Conservation (phyloP, 148 eudicot genomes). For the Persicaria tinctoria region DNA sequence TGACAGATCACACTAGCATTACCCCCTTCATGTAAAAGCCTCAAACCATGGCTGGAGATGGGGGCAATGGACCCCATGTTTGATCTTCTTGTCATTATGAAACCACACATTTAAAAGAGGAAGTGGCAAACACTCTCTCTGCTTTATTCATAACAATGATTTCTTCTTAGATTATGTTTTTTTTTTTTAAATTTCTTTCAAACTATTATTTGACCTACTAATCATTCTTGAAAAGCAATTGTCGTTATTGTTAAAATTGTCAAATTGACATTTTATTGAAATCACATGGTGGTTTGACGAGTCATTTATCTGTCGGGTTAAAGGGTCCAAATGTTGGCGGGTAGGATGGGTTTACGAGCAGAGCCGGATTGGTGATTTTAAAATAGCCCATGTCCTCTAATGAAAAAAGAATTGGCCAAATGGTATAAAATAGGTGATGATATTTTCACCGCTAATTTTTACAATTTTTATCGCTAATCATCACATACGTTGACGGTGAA, state of each 20-base stretch:
- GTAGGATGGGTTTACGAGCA: no score
- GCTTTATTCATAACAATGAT: background rate
- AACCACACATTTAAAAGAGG: background rate
- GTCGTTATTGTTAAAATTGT: background rate
- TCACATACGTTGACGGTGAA: no score
- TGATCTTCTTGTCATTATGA: background rate
- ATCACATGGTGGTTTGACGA: no score
- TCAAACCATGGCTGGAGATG: slow-evolving; percentile 2
- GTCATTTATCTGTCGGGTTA: no score
- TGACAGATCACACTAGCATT: background rate
- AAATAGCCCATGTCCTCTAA: no score
- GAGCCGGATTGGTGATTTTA: no score
- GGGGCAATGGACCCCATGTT: background rate
- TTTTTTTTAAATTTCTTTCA: background rate
- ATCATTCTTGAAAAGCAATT: background rate
- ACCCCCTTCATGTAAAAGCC: background rate
- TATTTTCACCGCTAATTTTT: no score
- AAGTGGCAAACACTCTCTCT: background rate
- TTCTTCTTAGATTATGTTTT: background rate
- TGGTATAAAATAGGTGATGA: no score
- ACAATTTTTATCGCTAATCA: no score
- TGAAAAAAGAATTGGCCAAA: no score
- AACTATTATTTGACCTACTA: background rate
- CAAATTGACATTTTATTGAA: no score
- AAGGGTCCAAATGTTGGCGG: no score